phyloP scores from a whole-genome alignment of 257 asterid species.

The Echites panduratus region DNA sequence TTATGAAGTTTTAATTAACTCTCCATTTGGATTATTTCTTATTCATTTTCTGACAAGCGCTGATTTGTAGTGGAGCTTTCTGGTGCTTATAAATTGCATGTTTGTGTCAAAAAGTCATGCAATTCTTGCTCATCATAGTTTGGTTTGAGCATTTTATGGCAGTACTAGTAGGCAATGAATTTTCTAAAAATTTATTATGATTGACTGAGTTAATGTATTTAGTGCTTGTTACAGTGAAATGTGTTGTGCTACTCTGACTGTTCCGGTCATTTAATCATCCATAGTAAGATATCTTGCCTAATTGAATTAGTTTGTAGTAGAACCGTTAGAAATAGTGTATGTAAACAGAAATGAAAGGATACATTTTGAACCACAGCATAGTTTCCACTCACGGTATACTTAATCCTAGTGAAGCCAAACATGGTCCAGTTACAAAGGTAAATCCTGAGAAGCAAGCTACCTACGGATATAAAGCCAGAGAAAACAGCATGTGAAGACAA shows the following conservation, averaged over 20 bases:
- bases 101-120: neutral
- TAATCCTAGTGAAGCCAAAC: neutral
- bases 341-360: neutral
- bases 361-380: neutral
- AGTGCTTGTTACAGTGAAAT: neutral
- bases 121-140: neutral
- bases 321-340: neutral
- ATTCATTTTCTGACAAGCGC: neutral
- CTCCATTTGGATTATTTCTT: neutral
- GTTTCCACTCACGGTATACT: neutral
- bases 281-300: neutral
- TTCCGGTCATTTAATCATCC: neutral
- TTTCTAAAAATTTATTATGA: neutral
- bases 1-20: neutral
- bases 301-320: neutral
- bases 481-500: neutral
- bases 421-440: neutral
- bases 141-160: neutral
- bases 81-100: neutral
- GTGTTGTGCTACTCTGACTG: too few relatives aligned
- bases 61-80: neutral
- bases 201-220: neutral
- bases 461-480: neutral
- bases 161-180: neutral
- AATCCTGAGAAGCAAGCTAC: neutral